Percentiles rank a stretch among this genome's conserved stretches.
Conservation (phyloP, 352 stramenopile species). For the Phytophthora palmivora region DNA sequence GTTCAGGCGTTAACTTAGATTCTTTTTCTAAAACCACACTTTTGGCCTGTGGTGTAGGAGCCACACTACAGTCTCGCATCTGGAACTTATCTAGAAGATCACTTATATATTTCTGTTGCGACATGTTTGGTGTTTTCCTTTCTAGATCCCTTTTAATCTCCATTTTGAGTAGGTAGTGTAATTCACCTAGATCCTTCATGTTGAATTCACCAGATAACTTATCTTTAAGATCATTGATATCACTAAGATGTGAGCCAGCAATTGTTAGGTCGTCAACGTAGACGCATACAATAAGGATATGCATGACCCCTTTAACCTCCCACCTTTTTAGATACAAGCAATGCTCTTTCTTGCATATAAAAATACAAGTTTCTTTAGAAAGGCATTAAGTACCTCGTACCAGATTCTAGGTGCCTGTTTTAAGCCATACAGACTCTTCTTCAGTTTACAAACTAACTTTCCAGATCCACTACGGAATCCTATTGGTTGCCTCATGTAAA, state of each 20-base stretch:
- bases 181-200: constrained; percentile 7
- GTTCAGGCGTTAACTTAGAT: too few species aligned
- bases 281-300: too few species aligned
- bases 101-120: constrained; percentile 13
- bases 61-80: constrained; percentile 6
- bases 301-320: too few species aligned
- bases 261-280: constrained; percentile 13
- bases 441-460: constrained; percentile 9
- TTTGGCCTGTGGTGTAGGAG: too few species aligned
- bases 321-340: too few species aligned
- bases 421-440: too few species aligned
- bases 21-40: too few species aligned
- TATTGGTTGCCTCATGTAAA: constrained; percentile 17
- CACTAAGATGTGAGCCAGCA: constrained; percentile 7
- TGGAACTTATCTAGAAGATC: constrained; percentile 10
- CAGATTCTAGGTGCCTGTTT: too few species aligned
- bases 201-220: constrained; percentile 11
- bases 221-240: constrained; percentile 2
- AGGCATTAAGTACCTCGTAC: too few species aligned
- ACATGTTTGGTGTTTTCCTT: not conserved
- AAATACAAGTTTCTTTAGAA: too few species aligned
- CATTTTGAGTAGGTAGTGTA: constrained; percentile 1
- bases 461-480: constrained; percentile 10
- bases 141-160: constrained; percentile 2
- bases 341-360: too few species aligned